A percentile compares a stretch with the other conserved stretches of the same genome.
These are phyloP conservation scores for Ilyonectria sp. DNA, from an alignment of 2,329 filamentous ascomycete genomes.

Conservation along the genomic window DNA sequence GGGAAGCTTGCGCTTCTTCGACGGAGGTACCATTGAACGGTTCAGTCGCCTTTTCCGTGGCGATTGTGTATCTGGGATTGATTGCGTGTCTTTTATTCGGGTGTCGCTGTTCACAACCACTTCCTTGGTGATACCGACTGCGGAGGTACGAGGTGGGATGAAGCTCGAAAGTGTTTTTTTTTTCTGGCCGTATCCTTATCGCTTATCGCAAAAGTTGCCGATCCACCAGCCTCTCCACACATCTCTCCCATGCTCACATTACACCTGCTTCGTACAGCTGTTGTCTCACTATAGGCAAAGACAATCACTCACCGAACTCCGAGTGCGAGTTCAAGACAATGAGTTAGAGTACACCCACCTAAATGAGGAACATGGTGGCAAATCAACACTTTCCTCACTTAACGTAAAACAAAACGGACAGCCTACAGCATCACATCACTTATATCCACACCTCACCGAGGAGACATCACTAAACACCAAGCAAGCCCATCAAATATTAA, in stretches of 20 bases:
- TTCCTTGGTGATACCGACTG: not conserved
- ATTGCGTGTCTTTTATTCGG: not conserved
- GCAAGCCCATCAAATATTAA: constrained; percentile 1
- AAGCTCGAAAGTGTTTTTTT: constrained; percentile 38
- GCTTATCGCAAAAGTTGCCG: constrained; percentile 42
- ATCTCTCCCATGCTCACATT: not conserved
- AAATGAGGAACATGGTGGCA: too few species aligned
- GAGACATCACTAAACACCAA: not conserved
- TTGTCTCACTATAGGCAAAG: too few species aligned
- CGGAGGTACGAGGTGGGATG: constrained; percentile 27
- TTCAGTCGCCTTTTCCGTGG: constrained; percentile 21
- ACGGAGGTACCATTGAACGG: constrained; percentile 50
- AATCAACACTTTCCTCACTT: too few species aligned
- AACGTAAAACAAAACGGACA: too few species aligned
- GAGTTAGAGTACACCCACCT: too few species aligned
- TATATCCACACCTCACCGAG: not conserved
- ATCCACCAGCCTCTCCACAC: constrained; percentile 38
- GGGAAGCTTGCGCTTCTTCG: constrained; percentile 59
- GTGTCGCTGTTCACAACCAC: constrained; percentile 3
- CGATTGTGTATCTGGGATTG: constrained; percentile 3
- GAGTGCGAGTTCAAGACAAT: too few species aligned
- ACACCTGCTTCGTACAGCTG: too few species aligned
- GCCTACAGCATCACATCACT: not conserved
- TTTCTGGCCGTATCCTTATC: constrained; percentile 36
- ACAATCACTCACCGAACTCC: too few species aligned